phyloP scores from a whole-genome alignment of 2,329 filamentous ascomycete species.

The Nemania sp. region DNA sequence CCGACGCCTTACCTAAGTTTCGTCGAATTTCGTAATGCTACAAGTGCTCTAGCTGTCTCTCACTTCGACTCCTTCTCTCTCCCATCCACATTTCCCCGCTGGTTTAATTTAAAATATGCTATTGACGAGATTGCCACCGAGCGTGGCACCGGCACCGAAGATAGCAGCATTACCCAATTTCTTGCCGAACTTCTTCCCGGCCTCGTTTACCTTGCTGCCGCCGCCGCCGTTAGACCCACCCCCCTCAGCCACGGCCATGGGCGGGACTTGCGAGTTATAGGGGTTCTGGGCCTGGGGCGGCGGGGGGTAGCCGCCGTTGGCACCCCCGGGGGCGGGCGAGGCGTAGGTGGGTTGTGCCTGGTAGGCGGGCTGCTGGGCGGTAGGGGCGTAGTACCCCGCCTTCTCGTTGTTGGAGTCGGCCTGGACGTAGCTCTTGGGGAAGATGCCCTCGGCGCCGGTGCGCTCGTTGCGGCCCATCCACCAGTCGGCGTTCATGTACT shows the following conservation, averaged over 20 bases:
- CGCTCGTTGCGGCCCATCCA: constrained; percentile 90
- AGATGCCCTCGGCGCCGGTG: constrained; percentile 89
- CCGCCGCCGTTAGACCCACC: constrained; percentile 52
- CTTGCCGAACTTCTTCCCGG: constrained; percentile 96
- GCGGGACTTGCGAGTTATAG: constrained; percentile 78
- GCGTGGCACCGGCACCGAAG: constrained; percentile 91
- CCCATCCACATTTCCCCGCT: background rate
- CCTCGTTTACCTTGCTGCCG: constrained; percentile 74
- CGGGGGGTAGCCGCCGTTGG: constrained; percentile 55
- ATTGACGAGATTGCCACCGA: constrained; percentile 91
- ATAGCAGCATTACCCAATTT: constrained; percentile 88
- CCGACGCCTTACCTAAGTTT: background rate
- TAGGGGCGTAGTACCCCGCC: constrained; percentile 50
- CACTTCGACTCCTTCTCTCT: background rate
- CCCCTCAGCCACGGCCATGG: constrained; percentile 76
- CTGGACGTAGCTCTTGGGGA: constrained; percentile 91
- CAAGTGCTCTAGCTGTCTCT: background rate
- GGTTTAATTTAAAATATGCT: constrained; percentile 78
- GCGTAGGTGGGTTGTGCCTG: constrained; percentile 41
- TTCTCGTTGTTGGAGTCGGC: constrained; percentile 69
- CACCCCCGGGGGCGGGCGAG: constrained; percentile 43
- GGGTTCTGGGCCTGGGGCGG: constrained; percentile 65
- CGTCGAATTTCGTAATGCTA: constrained; percentile 10
- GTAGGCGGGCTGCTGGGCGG: constrained; percentile 42
- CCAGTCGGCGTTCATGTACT: constrained; percentile 98